Evolutionary conservation across 306 rosid genomes (phyloP), one percentile per base, ranked within the genome.

Genomic region (Astragalus glycyphyllos): DNA sequence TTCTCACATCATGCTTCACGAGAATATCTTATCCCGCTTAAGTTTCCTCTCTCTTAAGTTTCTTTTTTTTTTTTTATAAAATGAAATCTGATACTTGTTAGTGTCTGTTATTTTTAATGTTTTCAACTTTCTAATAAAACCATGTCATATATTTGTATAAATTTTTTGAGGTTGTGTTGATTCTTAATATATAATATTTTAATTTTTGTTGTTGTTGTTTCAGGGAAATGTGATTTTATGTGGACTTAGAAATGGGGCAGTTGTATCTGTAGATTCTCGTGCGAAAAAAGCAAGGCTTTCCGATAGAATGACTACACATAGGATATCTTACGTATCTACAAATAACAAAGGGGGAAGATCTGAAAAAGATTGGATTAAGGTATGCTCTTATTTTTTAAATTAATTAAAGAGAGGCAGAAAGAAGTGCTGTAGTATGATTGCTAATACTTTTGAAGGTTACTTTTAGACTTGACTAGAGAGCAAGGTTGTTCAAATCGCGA

Each of bases 221-320:
- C 76, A 93, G 98, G 92, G 96, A 85, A 90, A 88, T 81, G 85
- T 79, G 65, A 54, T 90, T 57, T 77, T 93, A 72, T 93, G 98
- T 45, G 98, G 98, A 68, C 92, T 93, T 55, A 85, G 98, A 89
- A 88, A 93, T 81, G 98, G 98, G 79, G 86, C 92, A 47, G 84
- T 90, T 77, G 81, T 90, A 69, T 74, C 89, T 4, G 80, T 84
- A 73, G 98, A 93, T 80, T 75, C 71, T 72, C 97, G 98, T 78
- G 84, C 84, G 78, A 88, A 75, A 80, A 80, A 55, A 58, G 87
- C 55, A 23, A 71, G 72, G 20, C 59, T 74, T 78, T 82, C 84
- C 4, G 53, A 56, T 37, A 83, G 89, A 79, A 83, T 70, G 56
- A 65, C 60, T 60, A 77, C 76, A 57, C 93, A 83, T 50, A 74